A percentile compares a stretch with the other conserved stretches of the same genome.
phyloP scores from a whole-genome alignment of 2,329 filamentous ascomycete species.

The Colletotrichum lindemuthianum region DNA sequence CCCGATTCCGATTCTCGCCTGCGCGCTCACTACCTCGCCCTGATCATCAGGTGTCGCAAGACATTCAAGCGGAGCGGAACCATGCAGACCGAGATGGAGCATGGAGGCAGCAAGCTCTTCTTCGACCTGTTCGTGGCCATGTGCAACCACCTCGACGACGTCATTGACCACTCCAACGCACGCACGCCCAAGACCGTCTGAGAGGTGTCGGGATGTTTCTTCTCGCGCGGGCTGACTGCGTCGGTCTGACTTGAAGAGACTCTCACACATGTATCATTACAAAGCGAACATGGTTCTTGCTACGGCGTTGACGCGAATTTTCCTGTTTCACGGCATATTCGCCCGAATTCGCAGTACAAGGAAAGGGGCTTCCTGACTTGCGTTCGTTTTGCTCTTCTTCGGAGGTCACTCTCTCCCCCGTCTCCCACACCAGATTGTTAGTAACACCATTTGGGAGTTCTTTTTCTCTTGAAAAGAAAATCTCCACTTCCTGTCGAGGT shows the following conservation, averaged over 20 bases:
- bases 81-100: slow-evolving; percentile 99
- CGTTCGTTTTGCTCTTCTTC: slow-evolving; percentile 38
- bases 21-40: slow-evolving; percentile 95
- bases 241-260: slow-evolving; percentile 8
- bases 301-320: slow-evolving; percentile 31
- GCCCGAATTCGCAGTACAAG: slow-evolving; percentile 26
- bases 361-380: slow-evolving; percentile 29
- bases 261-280: slow-evolving; percentile 29
- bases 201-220: slow-evolving; percentile 27
- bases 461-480: slow-evolving; percentile 40
- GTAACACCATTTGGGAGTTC: slow-evolving; percentile 56
- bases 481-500: slow-evolving; percentile 62
- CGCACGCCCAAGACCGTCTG: slow-evolving; percentile 67
- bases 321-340: slow-evolving; percentile 29
- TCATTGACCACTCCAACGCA: slow-evolving; percentile 84
- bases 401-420: slow-evolving; percentile 45
- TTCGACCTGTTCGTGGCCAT: slow-evolving; percentile 98
- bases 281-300: slow-evolving; percentile 32
- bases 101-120: slow-evolving; percentile 88
- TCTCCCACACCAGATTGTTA: slow-evolving; percentile 63
- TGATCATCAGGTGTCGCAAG: slow-evolving; percentile 96
- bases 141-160: slow-evolving; percentile 98
- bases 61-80: slow-evolving; percentile 98
- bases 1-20: slow-evolving; percentile 91
- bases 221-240: slow-evolving; percentile 10